Evolutionary conservation across 148 eudicot species (phyloP), one percentile per base, ranked within the genome.

Genomic region (Polygonum maritimum): DNA sequence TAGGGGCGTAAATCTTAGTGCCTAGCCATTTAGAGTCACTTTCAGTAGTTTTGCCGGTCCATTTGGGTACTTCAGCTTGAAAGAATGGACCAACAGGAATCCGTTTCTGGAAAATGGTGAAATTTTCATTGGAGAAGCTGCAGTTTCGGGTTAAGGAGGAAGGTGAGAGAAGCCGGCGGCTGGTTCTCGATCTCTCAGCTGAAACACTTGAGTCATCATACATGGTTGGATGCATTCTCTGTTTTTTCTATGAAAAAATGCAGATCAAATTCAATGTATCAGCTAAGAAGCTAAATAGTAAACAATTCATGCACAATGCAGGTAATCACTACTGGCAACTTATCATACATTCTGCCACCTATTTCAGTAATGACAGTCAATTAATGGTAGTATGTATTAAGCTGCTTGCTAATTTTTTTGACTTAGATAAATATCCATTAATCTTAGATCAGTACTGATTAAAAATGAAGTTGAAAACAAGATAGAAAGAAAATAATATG

Each of bases 201-300:
- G 82, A 75, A 48, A 75, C 77, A 45, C 71, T 62, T 13, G 69
- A 76, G 74, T 88, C 92, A 22, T 94, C 93, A 67, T 84, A 92
- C 91, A 89, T 85, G 74, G 84, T 82, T 69, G 96, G 97, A 78
- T 89, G 97, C 89, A 89, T 90, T 84, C 73, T 92, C 81, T 84
- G 89, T 79, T 83, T 89, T 78, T 79, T 85, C 94, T 92, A 79
- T 76, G 83, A 74, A 48, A 7, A 15, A 67, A 67, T 14, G 63
- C 33, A 57, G 31, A 57, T 19, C 35, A 57, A 57, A 57, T 6
- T 21, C 21, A 19, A 55, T 55, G 21, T 44, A 44, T 44, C 47
- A 44, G 47, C 71, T 35, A 65, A 65, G 40, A 65, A 65, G 71
- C 41, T 10, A 7, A 26, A 60, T 60, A 14, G 26, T 62, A 62